A percentile compares a stretch with the other conserved stretches of the same genome.
Conservation (phyloP, 345 rosid genomes). For the Eutrema yunnanense region DNA sequence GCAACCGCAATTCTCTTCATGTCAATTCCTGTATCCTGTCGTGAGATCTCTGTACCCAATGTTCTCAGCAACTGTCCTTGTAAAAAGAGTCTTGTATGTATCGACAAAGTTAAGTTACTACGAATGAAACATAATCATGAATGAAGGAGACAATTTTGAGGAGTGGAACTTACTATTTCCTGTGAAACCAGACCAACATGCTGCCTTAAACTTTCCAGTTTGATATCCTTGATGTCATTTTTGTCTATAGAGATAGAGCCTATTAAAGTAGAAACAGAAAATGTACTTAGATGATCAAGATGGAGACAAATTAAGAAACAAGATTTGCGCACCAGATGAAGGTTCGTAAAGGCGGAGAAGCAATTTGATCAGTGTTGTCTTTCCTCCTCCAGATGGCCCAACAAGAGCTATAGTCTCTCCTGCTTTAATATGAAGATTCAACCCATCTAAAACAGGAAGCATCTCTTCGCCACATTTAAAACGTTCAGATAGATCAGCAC, state of each 20-base stretch:
- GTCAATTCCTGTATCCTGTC: conserved; percentile 36
- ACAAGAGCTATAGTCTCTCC: conserved; percentile 91
- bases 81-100: conserved; percentile 59
- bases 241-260: conserved; percentile 69
- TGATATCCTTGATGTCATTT: conserved; percentile 49
- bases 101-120: conserved; percentile 16
- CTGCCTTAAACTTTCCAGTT: conserved; percentile 66
- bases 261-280: conserved; percentile 17
- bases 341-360: conserved; percentile 92
- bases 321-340: conserved; percentile 45
- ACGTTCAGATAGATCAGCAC: conserved; percentile 47
- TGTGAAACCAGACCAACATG: conserved; percentile 93
- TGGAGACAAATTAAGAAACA: not conserved
- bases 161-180: conserved; percentile 57
- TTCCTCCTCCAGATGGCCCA: conserved; percentile 98
- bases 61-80: conserved; percentile 93
- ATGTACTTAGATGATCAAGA: not conserved
- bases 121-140: not conserved
- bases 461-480: conserved; percentile 44
- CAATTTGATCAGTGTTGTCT: conserved; percentile 85
- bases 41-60: conserved; percentile 83
- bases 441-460: conserved; percentile 54
- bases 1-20: conserved; percentile 72
- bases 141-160: not conserved
- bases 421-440: conserved; percentile 77